Base-by-base conservation (phyloP, 257 asterid genomes). In the Nicotiana sylvestris region DNA sequence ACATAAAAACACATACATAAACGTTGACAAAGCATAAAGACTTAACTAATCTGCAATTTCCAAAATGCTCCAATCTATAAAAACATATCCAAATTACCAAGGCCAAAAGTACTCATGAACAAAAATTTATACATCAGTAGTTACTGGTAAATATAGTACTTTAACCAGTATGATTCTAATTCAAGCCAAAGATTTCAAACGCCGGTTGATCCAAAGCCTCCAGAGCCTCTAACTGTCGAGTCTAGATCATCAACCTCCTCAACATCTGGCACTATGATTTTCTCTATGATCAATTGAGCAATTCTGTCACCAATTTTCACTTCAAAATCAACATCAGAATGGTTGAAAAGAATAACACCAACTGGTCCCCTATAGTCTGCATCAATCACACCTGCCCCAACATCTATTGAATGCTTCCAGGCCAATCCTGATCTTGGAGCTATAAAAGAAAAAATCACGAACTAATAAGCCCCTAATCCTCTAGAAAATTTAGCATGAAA, bases 331-430 rank as follows among this genome's bases (percentile, higher is more conserved):
- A 77, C 83, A 21, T 85, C 89, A 0, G 84, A 84, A 84, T 89
- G 87, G 82, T 89, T 89, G 86, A 89, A 87, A 82, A 89, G 58
- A 15, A 87, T 81, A 85, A 87, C 88, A 21, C 92, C 90, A 17
- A 87, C 89, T 33, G 90, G 88, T 12, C 92, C 90, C 27, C 89
- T 84, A 70, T 89, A 88, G 35, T 96, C 97, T 0, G 98, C 99
- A 76, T 96, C 99, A 13, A 96, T 90, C 79, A 96, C 99, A 5
- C 99, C 98, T 1, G 99, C 99, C 9, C 97, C 98, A 2, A 96
- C 97, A 56, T 96, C 98, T 6, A 94, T 88, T 3, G 97, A 92
- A 46, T 92, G 89, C 89, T 96, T 96, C 97, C 95, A 94, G 2
- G 99, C 80, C 86, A 96, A 77, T 7, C 98, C 98, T 18, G 97